A percentile compares a stretch with the other conserved stretches of the same genome.
Conservation (phyloP, 1,284 basidiomycete genomes). For the Apiotrichum sp. region DNA sequence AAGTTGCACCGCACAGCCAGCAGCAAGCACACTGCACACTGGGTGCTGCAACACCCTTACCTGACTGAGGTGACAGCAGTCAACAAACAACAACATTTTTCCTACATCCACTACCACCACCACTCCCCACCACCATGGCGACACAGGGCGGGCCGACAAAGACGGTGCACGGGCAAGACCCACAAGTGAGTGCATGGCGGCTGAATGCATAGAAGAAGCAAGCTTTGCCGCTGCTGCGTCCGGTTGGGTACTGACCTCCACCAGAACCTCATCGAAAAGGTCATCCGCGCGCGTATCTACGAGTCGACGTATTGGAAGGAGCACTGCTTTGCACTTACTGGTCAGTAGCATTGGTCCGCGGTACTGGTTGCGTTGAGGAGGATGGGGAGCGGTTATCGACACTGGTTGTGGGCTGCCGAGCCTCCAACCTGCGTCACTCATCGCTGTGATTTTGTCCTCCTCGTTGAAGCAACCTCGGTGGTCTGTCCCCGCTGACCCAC, state of each 20-base stretch:
- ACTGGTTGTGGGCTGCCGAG: too few species aligned
- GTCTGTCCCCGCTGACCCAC: constrained; percentile 7
- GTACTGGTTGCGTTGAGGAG: too few species aligned
- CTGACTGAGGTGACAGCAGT: too few species aligned
- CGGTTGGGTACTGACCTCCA: not conserved
- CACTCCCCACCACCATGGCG: constrained; percentile 6
- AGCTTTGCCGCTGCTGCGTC: too few species aligned
- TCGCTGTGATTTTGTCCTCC: not conserved
- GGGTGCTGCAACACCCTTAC: too few species aligned
- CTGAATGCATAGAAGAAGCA: too few species aligned
- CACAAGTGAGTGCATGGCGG: constrained; percentile 56
- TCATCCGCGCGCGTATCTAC: constrained; percentile 93
- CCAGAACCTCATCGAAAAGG: constrained; percentile 91
- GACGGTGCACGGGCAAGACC: constrained; percentile 85
- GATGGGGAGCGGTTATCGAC: too few species aligned
- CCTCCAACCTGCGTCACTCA: not conserved
- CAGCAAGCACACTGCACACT: too few species aligned
- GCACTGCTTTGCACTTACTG: constrained; percentile 86
- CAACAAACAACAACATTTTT: too few species aligned
- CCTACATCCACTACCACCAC: not conserved
- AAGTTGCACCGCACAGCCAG: too few species aligned
- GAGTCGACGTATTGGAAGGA: constrained; percentile 96
- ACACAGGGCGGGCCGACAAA: constrained; percentile 17
- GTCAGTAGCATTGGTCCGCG: constrained; percentile 47
- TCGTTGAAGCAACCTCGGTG: not conserved